phyloP scores from a whole-genome alignment of 108 stramenopile species.

The Cyclotella kingstonii region DNA sequence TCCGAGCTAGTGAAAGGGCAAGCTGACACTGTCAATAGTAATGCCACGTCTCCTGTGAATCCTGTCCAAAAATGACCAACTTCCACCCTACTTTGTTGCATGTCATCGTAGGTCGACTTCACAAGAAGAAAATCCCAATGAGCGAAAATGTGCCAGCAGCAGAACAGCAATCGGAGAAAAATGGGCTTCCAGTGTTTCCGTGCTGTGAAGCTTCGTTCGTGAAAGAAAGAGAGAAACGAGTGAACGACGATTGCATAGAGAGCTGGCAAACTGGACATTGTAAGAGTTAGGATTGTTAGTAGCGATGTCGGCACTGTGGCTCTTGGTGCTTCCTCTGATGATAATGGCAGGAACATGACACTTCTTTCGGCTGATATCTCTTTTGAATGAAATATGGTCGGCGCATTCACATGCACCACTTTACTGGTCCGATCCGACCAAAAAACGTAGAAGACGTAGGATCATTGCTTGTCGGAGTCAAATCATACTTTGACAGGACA shows the following conservation, averaged over 20 bases:
- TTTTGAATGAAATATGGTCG: too few species aligned
- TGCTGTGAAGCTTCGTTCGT: conserved; percentile 8
- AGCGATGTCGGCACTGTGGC: not conserved
- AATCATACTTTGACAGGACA: too few species aligned
- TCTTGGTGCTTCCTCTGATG: not conserved
- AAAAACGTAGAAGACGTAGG: too few species aligned
- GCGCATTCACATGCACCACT: too few species aligned
- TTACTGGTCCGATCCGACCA: too few species aligned
- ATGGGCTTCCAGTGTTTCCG: conserved; percentile 19
- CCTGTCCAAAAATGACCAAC: not conserved
- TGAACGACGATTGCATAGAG: conserved; percentile 23
- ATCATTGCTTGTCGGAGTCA: too few species aligned
- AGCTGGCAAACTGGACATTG: conserved; percentile 8
- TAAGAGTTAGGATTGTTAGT: not conserved
- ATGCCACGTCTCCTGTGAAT: not conserved
- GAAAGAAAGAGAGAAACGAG: conserved; percentile 24
- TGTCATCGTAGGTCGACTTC: too few species aligned
- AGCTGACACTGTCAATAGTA: not conserved
- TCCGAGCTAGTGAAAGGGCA: not conserved
- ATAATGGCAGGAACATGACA: too few species aligned
- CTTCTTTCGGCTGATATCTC: too few species aligned
- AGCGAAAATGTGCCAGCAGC: not conserved
- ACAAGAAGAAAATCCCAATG: too few species aligned
- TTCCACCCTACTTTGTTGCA: not conserved
- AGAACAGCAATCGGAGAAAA: conserved; percentile 1